Evolutionary conservation across 192 early-diverging fungal genomes (phyloP).

Genomic region (Coemansia sp.): DNA sequence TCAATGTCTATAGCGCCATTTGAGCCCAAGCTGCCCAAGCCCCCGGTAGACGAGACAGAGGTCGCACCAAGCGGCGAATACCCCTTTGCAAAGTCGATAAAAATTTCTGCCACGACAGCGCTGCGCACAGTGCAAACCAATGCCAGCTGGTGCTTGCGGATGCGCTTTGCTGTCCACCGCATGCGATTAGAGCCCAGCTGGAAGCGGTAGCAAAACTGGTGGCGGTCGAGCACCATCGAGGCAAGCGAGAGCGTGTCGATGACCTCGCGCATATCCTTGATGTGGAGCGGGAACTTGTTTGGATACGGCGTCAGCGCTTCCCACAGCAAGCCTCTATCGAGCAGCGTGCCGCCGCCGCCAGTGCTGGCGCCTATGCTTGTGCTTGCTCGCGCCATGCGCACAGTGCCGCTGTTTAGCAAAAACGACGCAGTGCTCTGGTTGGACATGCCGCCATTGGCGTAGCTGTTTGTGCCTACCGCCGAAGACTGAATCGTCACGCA

Average conservation of each 20-base stretch:
- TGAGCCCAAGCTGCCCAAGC: too few relatives aligned
- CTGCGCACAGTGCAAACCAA: conserved; percentile 41
- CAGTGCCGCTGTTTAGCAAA: conserved; percentile 21
- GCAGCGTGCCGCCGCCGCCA: conserved; percentile 3
- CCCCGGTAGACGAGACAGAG: too few relatives aligned
- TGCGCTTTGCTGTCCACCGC: conserved; percentile 44
- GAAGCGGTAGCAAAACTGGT: conserved; percentile 53
- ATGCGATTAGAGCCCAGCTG: conserved; percentile 40
- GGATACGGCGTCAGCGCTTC: conserved; percentile 48
- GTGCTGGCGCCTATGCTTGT: conserved; percentile 28
- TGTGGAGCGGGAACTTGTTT: conserved; percentile 50
- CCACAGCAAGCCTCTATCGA: conserved; percentile 41
- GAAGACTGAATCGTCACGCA: conserved; percentile 48
- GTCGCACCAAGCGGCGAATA: conserved; percentile 48
- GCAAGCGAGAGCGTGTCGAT: conserved; percentile 41
- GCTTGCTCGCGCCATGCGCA: conserved; percentile 32
- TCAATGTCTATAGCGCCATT: conserved; percentile 9
- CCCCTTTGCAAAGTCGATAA: conserved; percentile 49
- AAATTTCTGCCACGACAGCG: conserved; percentile 40
- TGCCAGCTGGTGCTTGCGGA: conserved; percentile 39
- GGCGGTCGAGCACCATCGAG: conserved; percentile 49
- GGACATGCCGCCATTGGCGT: conserved; percentile 11
- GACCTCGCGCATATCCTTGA: conserved; percentile 42
- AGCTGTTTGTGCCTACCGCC: conserved; percentile 14
- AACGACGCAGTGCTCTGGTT: conserved; percentile 41